Conservation (phyloP, 495 filamentous ascomycete species). For the Xylona heveae region DNA sequence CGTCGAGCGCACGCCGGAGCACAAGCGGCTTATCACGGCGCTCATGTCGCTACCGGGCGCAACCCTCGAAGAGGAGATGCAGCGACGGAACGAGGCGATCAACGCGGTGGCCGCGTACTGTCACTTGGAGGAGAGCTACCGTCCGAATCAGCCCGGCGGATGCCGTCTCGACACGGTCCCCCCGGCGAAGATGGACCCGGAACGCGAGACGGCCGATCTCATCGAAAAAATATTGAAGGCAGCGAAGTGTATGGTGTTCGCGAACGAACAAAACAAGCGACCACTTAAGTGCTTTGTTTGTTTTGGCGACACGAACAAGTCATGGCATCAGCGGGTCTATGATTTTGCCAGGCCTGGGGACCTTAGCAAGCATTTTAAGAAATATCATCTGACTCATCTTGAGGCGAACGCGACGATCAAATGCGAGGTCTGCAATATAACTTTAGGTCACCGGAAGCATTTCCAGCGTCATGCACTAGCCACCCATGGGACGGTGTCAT, state of each 20-base stretch:
- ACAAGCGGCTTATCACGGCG: conserved; percentile 14
- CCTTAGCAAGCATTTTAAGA: conserved; percentile 22
- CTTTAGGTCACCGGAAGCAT: conserved; percentile 11
- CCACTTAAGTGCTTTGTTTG: conserved; percentile 20
- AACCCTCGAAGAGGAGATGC: conserved; percentile 16
- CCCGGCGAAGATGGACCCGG: conserved; percentile 6
- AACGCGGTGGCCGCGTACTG: conserved; percentile 16
- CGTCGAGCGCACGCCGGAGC: conserved; percentile 9
- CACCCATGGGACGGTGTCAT: conserved; percentile 10
- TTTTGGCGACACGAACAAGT: conserved; percentile 15
- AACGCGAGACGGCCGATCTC: conserved; percentile 8
- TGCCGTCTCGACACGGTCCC: conserved; percentile 9
- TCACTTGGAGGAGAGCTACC: conserved; percentile 13
- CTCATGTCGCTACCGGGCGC: conserved; percentile 14
- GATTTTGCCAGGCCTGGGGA: conserved; percentile 15
- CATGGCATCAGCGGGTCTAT: conserved; percentile 12
- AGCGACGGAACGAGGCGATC: conserved; percentile 14
- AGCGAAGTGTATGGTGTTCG: conserved; percentile 14
- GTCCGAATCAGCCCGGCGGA: too few species aligned
- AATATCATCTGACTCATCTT: conserved; percentile 17
- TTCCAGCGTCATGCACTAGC: conserved; percentile 6
- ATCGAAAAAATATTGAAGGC: conserved; percentile 12
- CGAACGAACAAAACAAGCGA: conserved; percentile 15
- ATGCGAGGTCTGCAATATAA: conserved; percentile 9
- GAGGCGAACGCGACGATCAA: too few species aligned